These are phyloP conservation scores for Curvularia verruculosa DNA, from an alignment of 2,329 filamentous ascomycete genomes.

Conservation along the genomic window DNA sequence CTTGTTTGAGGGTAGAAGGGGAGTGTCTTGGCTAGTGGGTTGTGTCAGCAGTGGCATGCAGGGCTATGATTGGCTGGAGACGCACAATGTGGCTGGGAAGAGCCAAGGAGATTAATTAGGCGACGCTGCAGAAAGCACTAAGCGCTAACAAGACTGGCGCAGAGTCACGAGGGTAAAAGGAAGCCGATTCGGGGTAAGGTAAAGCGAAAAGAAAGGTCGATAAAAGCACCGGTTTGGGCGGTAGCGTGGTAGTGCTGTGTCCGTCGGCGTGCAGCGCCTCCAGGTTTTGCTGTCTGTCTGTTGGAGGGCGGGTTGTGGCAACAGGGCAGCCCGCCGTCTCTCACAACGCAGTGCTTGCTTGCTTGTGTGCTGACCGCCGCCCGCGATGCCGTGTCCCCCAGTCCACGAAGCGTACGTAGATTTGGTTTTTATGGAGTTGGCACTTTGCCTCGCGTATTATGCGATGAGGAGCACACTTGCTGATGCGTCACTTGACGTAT, in stretches of 20 bases:
- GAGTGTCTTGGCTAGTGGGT: constrained; percentile 19
- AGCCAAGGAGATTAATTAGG: constrained; percentile 34
- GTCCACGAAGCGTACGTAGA: constrained; percentile 38
- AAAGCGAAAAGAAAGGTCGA: constrained; percentile 35
- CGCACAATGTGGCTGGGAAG: constrained; percentile 30
- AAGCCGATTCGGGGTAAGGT: constrained; percentile 33
- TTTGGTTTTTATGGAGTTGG: constrained; percentile 38
- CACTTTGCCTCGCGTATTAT: constrained; percentile 44
- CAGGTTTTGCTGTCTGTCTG: constrained; percentile 23
- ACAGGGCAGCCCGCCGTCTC: constrained; percentile 10
- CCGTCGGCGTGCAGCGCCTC: constrained; percentile 15
- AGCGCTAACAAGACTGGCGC: constrained; percentile 41
- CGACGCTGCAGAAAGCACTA: constrained; percentile 41
- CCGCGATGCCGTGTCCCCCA: constrained; percentile 36
- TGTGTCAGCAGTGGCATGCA: constrained; percentile 20
- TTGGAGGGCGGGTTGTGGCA: constrained; percentile 14
- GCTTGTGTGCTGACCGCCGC: constrained; percentile 30
- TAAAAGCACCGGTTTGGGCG: constrained; percentile 41
- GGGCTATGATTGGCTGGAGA: constrained; percentile 38
- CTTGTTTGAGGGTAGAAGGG: neutral
- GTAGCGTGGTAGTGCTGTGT: constrained; percentile 32
- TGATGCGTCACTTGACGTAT: constrained; percentile 47
- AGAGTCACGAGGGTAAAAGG: constrained; percentile 36
- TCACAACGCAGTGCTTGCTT: constrained; percentile 34
- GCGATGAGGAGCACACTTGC: constrained; percentile 40